These are phyloP conservation scores for Metschnikowia peoriensis DNA, from an alignment of 805 yeast genomes.

Conservation along the genomic window DNA sequence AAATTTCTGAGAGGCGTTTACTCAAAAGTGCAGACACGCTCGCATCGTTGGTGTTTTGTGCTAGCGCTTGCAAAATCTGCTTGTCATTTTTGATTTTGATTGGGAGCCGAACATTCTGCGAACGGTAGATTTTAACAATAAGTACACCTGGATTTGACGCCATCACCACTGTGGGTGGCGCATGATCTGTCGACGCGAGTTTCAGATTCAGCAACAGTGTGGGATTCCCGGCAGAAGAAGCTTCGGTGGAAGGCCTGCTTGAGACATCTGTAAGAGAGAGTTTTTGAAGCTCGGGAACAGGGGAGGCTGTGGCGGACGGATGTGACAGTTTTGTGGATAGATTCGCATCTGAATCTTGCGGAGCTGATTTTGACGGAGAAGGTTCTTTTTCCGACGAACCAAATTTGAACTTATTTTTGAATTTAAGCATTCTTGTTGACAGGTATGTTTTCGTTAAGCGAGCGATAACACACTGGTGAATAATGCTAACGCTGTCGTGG, in stretches of 20 bases:
- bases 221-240: constrained; percentile 1
- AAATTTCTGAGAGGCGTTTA: constrained; percentile 13
- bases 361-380: constrained; percentile 1
- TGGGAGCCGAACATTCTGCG: constrained; percentile 67
- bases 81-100: constrained; percentile 64
- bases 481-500: not conserved
- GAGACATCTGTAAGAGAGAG: constrained; percentile 10
- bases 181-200: not conserved
- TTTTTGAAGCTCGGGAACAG: constrained; percentile 12
- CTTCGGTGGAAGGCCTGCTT: constrained; percentile 7
- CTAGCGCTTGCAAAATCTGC: constrained; percentile 60
- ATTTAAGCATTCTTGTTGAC: constrained; percentile 24
- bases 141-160: constrained; percentile 60
- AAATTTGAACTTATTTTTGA: constrained; percentile 32
- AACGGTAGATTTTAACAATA: constrained; percentile 73
- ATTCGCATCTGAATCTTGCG: not conserved
- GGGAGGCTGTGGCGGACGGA: constrained; percentile 7
- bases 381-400: constrained; percentile 20
- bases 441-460: not conserved
- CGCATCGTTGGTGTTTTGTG: constrained; percentile 48
- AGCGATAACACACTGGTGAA: not conserved
- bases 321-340: constrained; percentile 3
- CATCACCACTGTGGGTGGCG: constrained; percentile 15
- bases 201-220: constrained; percentile 5
- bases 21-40: constrained; percentile 10